A percentile compares a stretch with the other conserved stretches of the same genome.
phyloP scores from a whole-genome alignment of 805 yeast species.

The Candida easanensis region DNA sequence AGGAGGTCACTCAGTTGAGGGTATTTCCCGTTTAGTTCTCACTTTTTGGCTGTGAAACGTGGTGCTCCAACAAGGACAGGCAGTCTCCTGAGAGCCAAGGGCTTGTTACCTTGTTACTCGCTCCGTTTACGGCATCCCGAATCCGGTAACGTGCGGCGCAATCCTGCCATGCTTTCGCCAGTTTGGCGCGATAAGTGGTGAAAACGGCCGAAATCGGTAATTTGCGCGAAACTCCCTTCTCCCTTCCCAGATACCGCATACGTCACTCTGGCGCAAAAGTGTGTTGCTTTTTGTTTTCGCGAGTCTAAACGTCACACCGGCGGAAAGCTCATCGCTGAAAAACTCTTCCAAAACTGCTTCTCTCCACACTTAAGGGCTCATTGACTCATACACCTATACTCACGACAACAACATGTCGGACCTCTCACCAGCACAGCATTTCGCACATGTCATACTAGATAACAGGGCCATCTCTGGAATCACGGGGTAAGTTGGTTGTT shows the following conservation, averaged over 20 bases:
- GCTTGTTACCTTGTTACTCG: too few species aligned
- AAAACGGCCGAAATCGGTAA: not conserved
- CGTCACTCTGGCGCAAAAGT: not conserved
- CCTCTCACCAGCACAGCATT: slow-evolving; percentile 7
- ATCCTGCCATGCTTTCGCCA: not conserved
- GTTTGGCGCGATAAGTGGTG: slow-evolving; percentile 10
- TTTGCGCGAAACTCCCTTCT: not conserved
- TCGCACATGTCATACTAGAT: slow-evolving; percentile 23
- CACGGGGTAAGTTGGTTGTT: slow-evolving; percentile 26
- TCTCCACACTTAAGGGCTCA: not conserved
- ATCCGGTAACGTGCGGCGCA: not conserved
- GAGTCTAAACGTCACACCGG: not conserved
- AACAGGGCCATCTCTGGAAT: slow-evolving; percentile 29
- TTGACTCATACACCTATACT: too few species aligned
- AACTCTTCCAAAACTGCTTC: not conserved
- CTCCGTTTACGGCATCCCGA: not conserved
- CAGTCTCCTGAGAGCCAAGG: too few species aligned
- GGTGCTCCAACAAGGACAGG: too few species aligned
- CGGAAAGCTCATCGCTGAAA: not conserved
- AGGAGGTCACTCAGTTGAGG: too few species aligned
- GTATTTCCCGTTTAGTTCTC: too few species aligned
- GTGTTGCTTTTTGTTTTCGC: not conserved
- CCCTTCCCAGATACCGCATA: too few species aligned
- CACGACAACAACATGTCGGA: too few species aligned
- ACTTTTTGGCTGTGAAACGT: too few species aligned